These are phyloP conservation scores for Magnolia kwangsiensis DNA, from an alignment of 164 flowering plant species.

Conservation along the genomic window DNA sequence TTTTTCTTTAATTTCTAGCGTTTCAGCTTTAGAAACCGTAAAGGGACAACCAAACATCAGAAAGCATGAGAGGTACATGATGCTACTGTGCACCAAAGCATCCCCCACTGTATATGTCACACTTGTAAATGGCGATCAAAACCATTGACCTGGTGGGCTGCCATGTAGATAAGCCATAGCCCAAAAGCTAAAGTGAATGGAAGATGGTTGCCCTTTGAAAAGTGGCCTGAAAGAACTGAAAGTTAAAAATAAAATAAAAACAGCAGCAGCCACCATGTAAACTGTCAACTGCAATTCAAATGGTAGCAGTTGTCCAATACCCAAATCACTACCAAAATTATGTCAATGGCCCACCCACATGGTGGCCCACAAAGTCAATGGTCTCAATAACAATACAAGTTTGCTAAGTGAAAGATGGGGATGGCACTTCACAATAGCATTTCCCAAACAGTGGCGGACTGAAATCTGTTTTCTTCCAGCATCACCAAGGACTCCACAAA, in stretches of 20 bases:
- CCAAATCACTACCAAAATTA: too few relatives aligned
- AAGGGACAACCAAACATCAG: conserved; percentile 4
- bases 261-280: too few relatives aligned
- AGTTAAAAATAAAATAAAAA: too few relatives aligned
- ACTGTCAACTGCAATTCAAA: too few relatives aligned
- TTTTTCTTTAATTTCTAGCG: conserved; percentile 18
- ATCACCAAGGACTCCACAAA: not conserved
- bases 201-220: not conserved
- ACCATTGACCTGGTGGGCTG: not conserved
- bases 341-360: too few relatives aligned
- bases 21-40: conserved; percentile 23
- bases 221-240: not conserved
- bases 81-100: not conserved
- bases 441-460: not conserved
- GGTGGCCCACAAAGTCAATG: too few relatives aligned
- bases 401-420: too few relatives aligned
- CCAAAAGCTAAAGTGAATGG: not conserved
- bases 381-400: too few relatives aligned
- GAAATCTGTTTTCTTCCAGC: not conserved
- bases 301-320: too few relatives aligned
- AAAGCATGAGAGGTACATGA: not conserved
- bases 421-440: too few relatives aligned
- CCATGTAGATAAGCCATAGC: not conserved
- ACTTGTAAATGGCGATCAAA: too few relatives aligned
- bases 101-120: too few relatives aligned